phyloP scores from a whole-genome alignment of 2,329 filamentous ascomycete genomes.

The Phialocephala subalpina region DNA sequence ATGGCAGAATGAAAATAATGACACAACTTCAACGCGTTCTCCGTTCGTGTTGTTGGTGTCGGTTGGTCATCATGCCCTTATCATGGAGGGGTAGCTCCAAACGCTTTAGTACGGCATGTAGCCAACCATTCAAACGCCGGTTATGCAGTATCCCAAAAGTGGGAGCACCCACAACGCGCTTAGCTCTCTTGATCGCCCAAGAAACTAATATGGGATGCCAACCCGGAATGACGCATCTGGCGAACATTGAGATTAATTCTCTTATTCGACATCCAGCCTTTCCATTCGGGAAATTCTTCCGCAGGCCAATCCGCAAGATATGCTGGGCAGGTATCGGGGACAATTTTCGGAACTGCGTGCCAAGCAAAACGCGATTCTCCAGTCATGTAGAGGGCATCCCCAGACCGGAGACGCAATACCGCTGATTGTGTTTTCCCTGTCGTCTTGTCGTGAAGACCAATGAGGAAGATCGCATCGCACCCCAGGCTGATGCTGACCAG shows the following conservation, averaged over 20 bases:
- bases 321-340: conserved; percentile 79
- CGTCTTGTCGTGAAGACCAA: conserved; percentile 60
- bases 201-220: neutral
- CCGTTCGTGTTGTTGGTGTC: neutral
- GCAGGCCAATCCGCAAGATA: conserved; percentile 80
- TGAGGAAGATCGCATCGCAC: conserved; percentile 89
- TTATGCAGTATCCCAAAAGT: conserved; percentile 5
- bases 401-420: conserved; percentile 76
- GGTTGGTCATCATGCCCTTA: conserved; percentile 11
- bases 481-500: conserved; percentile 89
- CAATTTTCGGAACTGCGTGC: conserved; percentile 92
- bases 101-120: no score
- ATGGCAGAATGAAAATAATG: no score
- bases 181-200: conserved; percentile 6
- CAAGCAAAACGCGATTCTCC: conserved; percentile 84
- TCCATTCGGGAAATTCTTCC: conserved; percentile 65
- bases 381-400: conserved; percentile 92
- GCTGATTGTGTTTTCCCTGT: conserved; percentile 53
- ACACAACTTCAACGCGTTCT: conserved; percentile 1
- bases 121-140: neutral
- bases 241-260: conserved; percentile 91
- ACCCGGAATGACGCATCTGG: conserved; percentile 71
- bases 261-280: conserved; percentile 88
- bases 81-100: conserved; percentile 12
- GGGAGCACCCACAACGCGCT: conserved; percentile 5